Percentiles rank a stretch among this genome's conserved stretches.
phyloP scores from a whole-genome alignment of 1,139 yeast genomes.

The Yamadazyma oceani region DNA sequence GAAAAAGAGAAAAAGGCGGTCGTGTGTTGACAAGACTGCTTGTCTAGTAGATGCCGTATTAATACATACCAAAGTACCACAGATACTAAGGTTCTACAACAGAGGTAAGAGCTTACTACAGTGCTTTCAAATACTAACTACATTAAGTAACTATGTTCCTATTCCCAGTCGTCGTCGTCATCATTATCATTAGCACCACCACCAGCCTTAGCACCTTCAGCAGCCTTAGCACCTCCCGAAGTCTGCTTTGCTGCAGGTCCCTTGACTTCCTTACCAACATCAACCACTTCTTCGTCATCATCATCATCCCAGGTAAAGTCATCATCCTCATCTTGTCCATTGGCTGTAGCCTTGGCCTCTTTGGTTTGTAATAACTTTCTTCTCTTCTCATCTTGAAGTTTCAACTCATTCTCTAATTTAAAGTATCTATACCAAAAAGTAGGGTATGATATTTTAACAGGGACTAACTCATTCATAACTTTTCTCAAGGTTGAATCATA shows the following conservation, averaged over 20 bases:
- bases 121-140: neutral
- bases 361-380: slow-evolving; percentile 52
- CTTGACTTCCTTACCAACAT: slow-evolving; percentile 16
- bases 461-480: slow-evolving; percentile 67
- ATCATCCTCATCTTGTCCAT: slow-evolving; percentile 41
- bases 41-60: too few relatives aligned
- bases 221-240: too few relatives aligned
- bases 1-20: too few relatives aligned
- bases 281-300: slow-evolving; percentile 44
- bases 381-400: slow-evolving; percentile 65
- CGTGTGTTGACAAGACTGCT: too few relatives aligned
- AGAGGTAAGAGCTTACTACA: too few relatives aligned
- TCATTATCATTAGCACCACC: slow-evolving; percentile 28
- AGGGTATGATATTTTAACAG: slow-evolving; percentile 56
- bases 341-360: slow-evolving; percentile 28
- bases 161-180: slow-evolving; percentile 61
- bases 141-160: neutral
- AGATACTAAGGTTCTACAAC: too few relatives aligned
- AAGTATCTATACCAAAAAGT: slow-evolving; percentile 80
- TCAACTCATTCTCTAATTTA: slow-evolving; percentile 52
- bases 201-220: slow-evolving; percentile 1
- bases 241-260: neutral
- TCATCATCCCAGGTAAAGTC: slow-evolving; percentile 62
- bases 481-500: slow-evolving; percentile 53
- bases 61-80: too few relatives aligned